These are phyloP conservation scores for Erythrophleum fordii DNA, from an alignment of 306 rosid genomes.

Conservation along the genomic window DNA sequence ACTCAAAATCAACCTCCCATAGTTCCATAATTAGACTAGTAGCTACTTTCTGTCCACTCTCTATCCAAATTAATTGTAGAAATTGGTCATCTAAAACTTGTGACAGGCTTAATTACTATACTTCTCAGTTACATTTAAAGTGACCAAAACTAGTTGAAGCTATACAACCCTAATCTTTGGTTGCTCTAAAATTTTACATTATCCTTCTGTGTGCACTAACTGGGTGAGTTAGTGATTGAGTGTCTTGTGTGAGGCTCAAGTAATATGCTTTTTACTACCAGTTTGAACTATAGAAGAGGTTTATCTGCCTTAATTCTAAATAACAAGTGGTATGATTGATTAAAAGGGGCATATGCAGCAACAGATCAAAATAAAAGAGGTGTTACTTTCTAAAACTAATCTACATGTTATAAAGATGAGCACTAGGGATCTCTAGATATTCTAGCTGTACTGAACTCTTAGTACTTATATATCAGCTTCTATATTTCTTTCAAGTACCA, in stretches of 20 bases:
- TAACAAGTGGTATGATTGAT: background rate
- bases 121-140: background rate
- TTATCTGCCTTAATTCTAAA: background rate
- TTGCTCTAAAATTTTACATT: background rate
- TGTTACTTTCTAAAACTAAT: background rate
- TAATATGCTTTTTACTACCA: background rate
- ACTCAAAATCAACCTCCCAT: background rate
- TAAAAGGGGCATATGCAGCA: background rate
- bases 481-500: background rate
- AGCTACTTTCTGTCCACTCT: background rate
- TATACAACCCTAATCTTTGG: background rate
- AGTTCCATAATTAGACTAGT: background rate
- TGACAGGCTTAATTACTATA: background rate
- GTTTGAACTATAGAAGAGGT: background rate
- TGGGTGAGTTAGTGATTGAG: background rate
- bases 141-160: slow-evolving; percentile 2
- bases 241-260: slow-evolving; percentile 1
- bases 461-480: background rate
- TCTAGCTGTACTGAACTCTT: background rate
- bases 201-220: background rate
- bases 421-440: background rate
- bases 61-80: background rate
- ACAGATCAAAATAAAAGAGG: background rate
- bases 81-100: background rate
- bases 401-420: background rate